A percentile compares a stretch with the other conserved stretches of the same genome.
These are phyloP conservation scores for Patellaria atrata DNA, from an alignment of 495 filamentous ascomycete species.

Conservation along the genomic window DNA sequence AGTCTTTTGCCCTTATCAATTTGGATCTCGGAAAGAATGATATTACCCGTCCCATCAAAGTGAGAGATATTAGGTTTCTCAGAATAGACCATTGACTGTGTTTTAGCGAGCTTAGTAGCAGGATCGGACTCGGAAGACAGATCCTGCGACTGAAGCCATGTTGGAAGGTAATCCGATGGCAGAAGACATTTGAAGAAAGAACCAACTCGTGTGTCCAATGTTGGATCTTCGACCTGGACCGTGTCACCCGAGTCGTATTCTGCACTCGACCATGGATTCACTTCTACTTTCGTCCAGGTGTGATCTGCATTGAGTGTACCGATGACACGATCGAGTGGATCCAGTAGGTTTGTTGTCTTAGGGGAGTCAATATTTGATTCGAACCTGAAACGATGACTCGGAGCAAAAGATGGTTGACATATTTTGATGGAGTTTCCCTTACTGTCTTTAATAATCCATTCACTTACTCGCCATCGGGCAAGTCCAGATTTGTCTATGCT, in stretches of 20 bases:
- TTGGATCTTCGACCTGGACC: constrained; percentile 15
- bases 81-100: too few species aligned
- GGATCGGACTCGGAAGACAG: too few species aligned
- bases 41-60: too few species aligned
- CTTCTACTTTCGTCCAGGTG: constrained; percentile 17
- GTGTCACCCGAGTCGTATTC: constrained; percentile 20
- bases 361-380: constrained; percentile 3
- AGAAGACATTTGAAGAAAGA: constrained; percentile 6
- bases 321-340: constrained; percentile 17
- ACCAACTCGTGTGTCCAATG: constrained; percentile 15
- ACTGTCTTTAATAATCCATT: constrained; percentile 21
- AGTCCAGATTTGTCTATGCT: constrained; percentile 3
- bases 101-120: too few species aligned
- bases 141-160: too few species aligned
- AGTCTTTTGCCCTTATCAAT: too few species aligned
- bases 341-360: too few species aligned
- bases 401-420: constrained; percentile 20
- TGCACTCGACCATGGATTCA: constrained; percentile 12
- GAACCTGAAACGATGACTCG: constrained; percentile 2
- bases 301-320: constrained; percentile 10
- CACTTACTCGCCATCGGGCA: constrained; percentile 15
- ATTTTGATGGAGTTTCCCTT: constrained; percentile 15
- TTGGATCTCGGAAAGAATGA: too few species aligned
- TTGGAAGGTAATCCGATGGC: background rate
- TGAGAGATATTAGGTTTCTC: too few species aligned